Conservation (phyloP, 352 stramenopile genomes). For the Phytophthora multivora region DNA sequence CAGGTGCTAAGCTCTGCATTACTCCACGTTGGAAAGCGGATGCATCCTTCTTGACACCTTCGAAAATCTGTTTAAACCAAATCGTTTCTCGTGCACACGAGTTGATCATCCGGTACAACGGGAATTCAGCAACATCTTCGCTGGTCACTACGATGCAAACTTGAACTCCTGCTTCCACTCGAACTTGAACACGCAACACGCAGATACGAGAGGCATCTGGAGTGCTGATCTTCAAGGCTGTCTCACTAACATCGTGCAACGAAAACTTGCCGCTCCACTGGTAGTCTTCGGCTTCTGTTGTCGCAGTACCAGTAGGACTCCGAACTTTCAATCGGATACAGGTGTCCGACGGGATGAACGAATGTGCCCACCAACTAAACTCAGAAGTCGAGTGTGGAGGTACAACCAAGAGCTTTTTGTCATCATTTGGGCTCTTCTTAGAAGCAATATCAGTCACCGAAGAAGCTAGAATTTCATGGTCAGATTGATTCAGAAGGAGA, state of each 20-base stretch:
- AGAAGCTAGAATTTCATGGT: conserved; percentile 55
- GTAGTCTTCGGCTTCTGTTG: conserved; percentile 34
- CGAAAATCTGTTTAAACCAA: conserved; percentile 84
- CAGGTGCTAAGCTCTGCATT: conserved; percentile 69
- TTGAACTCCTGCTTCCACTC: conserved; percentile 70
- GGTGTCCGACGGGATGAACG: conserved; percentile 55
- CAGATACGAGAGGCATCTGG: conserved; percentile 76
- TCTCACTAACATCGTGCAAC: conserved; percentile 84
- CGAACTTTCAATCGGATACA: conserved; percentile 73
- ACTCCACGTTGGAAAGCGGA: conserved; percentile 59
- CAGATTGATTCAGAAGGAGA: conserved; percentile 75
- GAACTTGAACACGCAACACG: conserved; percentile 82
- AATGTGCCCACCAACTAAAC: conserved; percentile 71
- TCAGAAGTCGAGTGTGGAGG: conserved; percentile 52
- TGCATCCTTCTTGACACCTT: conserved; percentile 62
- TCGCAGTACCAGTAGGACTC: conserved; percentile 4
- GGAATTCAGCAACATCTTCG: conserved; percentile 65
- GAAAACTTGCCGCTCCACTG: conserved; percentile 86
- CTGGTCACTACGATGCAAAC: conserved; percentile 77
- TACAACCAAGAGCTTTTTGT: conserved; percentile 31
- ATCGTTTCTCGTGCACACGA: conserved; percentile 68
- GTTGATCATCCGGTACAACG: conserved; percentile 85
- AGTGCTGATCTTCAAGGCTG: conserved; percentile 86
- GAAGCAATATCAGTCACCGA: conserved; percentile 50
- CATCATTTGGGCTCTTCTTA: conserved; percentile 21